These are phyloP conservation scores for Metschnikowia santaceciliae DNA, from an alignment of 805 yeast genomes.

Conservation along the genomic window DNA sequence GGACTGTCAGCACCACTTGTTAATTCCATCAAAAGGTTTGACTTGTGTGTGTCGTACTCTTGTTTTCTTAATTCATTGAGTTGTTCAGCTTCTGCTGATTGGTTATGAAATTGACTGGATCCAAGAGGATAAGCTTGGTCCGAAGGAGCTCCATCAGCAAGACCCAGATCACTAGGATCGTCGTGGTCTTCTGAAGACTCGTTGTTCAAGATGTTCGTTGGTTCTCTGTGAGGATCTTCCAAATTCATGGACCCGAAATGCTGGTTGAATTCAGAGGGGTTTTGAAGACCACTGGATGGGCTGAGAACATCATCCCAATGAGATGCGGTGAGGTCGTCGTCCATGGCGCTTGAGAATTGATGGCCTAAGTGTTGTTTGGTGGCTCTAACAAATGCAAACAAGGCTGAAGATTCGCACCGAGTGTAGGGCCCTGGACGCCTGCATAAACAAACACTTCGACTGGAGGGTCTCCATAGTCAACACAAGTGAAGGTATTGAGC, in stretches of 20 bases:
- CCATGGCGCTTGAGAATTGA: constrained; percentile 24
- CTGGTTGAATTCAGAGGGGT: constrained; percentile 8
- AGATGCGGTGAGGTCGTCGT: constrained; percentile 50
- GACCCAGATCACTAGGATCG: constrained; percentile 14
- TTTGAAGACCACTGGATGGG: constrained; percentile 16
- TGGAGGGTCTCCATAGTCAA: background rate
- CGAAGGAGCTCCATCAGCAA: constrained; percentile 7
- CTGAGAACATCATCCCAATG: constrained; percentile 60
- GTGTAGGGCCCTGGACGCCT: background rate
- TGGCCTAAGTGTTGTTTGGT: background rate
- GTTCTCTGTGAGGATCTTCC: constrained; percentile 13
- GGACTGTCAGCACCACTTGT: constrained; percentile 11
- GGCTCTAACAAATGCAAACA: background rate
- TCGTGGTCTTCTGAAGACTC: constrained; percentile 15
- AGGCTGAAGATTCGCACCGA: background rate
- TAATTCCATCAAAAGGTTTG: constrained; percentile 13
- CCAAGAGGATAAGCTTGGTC: background rate
- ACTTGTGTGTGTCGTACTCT: constrained; percentile 27
- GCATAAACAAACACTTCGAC: background rate
- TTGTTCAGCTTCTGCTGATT: constrained; percentile 19
- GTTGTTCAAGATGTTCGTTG: constrained; percentile 7
- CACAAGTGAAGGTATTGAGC: background rate
- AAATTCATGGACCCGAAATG: constrained; percentile 14
- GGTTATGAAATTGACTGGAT: constrained; percentile 4
- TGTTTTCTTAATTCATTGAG: constrained; percentile 32